Percentiles rank a stretch among this genome's conserved stretches.
Conservation (phyloP, 495 filamentous ascomycete genomes). For the Aspergillus leporis region DNA sequence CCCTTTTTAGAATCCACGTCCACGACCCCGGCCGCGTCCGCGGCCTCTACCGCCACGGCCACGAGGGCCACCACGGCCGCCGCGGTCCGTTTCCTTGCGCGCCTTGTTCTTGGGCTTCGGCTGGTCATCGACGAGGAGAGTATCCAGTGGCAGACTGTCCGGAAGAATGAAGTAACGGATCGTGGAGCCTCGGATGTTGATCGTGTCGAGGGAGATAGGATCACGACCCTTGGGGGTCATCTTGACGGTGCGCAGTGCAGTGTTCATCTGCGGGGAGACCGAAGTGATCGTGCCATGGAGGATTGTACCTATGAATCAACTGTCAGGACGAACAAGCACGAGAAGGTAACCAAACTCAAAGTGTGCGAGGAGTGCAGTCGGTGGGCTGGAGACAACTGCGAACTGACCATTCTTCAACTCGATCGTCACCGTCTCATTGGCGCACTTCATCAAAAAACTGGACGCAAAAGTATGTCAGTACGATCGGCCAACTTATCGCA, state of each 20-base stretch:
- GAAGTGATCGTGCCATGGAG: conserved; percentile 93
- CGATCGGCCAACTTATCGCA: neutral
- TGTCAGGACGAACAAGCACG: neutral
- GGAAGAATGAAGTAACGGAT: conserved; percentile 94
- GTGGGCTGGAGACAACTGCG: conserved; percentile 2
- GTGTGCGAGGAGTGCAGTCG: neutral
- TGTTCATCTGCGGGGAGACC: conserved; percentile 97
- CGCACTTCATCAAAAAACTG: conserved; percentile 98
- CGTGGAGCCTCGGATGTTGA: conserved; percentile 91
- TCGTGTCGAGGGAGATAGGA: conserved; percentile 83
- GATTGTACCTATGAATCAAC: conserved; percentile 70
- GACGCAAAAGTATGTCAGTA: conserved; percentile 18
- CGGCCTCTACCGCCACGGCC: conserved; percentile 56
- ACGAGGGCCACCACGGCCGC: conserved; percentile 60
- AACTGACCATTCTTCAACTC: conserved; percentile 92
- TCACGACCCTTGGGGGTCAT: conserved; percentile 89
- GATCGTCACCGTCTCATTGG: conserved; percentile 95
- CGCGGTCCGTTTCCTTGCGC: conserved; percentile 82
- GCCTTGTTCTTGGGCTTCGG: conserved; percentile 99
- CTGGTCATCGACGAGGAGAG: conserved; percentile 90
- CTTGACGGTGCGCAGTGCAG: conserved; percentile 86
- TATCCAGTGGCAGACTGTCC: conserved; percentile 91
- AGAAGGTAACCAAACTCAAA: too few relatives aligned
- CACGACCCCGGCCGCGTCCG: conserved; percentile 60
- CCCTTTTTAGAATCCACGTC: conserved; percentile 54